Conservation (phyloP, 2,329 filamentous ascomycete species). For the Aspergillus sclerotialis region DNA sequence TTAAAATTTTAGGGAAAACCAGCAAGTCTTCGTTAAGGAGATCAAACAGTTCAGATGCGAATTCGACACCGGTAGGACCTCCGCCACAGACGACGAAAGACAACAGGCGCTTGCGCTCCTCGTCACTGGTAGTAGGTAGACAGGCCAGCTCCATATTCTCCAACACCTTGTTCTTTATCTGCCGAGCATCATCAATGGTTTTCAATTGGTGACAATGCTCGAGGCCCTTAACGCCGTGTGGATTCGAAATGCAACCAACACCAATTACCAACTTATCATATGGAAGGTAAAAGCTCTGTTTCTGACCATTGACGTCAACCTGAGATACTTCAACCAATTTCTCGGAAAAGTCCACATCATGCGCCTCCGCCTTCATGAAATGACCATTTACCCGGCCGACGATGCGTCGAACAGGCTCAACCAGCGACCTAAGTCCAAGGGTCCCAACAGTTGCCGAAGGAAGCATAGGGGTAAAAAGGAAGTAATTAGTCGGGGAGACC, state of each 20-base stretch:
- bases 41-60: constrained; percentile 92
- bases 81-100: constrained; percentile 96
- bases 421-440: constrained; percentile 78
- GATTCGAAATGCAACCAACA: constrained; percentile 87
- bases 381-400: constrained; percentile 72
- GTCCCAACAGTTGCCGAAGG: constrained; percentile 96
- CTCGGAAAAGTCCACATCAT: constrained; percentile 84
- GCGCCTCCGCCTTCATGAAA: constrained; percentile 79
- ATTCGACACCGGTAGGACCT: constrained; percentile 94
- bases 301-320: constrained; percentile 61
- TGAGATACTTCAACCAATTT: constrained; percentile 86
- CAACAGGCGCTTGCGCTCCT: constrained; percentile 76
- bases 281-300: constrained; percentile 80
- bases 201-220: constrained; percentile 94
- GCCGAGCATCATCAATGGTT: constrained; percentile 83
- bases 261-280: constrained; percentile 95
- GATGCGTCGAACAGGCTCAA: constrained; percentile 87
- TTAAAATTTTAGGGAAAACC: constrained; percentile 77
- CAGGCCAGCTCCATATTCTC: constrained; percentile 86
- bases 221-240: constrained; percentile 90
- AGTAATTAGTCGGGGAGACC: constrained; percentile 91
- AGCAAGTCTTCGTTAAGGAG: constrained; percentile 91
- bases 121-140: constrained; percentile 83
- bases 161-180: constrained; percentile 82
- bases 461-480: constrained; percentile 96